phyloP scores from a whole-genome alignment of 176 grass and related monocot genomes.

The Chrysopogon serrulatus region DNA sequence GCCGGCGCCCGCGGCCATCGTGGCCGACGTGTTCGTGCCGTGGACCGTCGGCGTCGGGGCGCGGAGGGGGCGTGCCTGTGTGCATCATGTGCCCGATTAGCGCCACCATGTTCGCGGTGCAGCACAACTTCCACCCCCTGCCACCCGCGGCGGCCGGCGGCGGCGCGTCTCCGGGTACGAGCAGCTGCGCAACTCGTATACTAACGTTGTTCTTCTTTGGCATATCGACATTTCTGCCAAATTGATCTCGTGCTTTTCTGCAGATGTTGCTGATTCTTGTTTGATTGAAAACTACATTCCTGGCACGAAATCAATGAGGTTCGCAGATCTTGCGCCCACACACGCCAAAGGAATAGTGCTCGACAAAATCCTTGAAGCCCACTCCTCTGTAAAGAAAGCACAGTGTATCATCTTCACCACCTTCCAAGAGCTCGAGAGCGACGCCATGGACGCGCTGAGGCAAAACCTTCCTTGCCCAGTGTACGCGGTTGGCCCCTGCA shows the following conservation, averaged over 20 bases:
- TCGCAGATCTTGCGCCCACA: background rate
- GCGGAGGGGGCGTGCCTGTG: background rate
- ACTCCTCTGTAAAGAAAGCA: conserved; percentile 4
- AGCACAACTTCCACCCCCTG: conserved; percentile 23
- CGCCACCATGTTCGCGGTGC: conserved; percentile 34
- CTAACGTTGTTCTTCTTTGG: conserved; percentile 5
- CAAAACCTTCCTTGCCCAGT: conserved; percentile 9
- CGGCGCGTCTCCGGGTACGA: background rate
- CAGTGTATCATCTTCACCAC: conserved; percentile 37
- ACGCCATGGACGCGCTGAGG: background rate
- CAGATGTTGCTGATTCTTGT: conserved; percentile 25
- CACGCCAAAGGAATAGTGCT: background rate
- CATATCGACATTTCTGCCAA: background rate
- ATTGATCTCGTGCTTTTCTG: background rate
- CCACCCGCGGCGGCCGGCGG: background rate
- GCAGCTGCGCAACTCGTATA: background rate
- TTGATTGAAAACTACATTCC: conserved; percentile 44
- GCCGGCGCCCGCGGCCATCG: conserved; percentile 7
- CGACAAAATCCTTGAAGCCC: background rate
- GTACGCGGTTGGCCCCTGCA: conserved; percentile 27
- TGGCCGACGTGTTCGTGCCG: conserved; percentile 19
- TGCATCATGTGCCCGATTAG: conserved; percentile 20
- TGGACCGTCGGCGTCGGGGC: conserved; percentile 11
- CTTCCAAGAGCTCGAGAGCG: conserved; percentile 30
- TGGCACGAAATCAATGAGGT: conserved; percentile 19